A percentile compares a stretch with the other conserved stretches of the same genome.
Evolutionary conservation across 1,139 yeast genomes (phyloP).

Genomic region (Magnusiomyces fungicola): DNA sequence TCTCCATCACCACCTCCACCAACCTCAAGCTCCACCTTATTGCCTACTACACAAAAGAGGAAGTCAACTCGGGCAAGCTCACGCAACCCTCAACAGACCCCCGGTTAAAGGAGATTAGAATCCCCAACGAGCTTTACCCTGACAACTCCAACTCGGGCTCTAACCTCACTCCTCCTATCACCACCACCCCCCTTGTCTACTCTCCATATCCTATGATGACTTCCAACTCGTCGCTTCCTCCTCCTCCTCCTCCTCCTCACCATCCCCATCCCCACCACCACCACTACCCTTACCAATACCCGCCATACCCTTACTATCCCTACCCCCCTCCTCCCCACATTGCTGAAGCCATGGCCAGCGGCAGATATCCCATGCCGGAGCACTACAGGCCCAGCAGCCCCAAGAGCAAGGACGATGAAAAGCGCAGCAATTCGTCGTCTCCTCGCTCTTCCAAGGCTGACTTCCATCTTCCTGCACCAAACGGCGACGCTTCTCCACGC

Average conservation of each 20-base stretch:
- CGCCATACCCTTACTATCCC: background rate
- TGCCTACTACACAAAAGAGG: conserved; percentile 40
- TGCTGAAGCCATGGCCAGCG: too few relatives aligned
- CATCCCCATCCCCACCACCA: background rate
- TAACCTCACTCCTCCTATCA: conserved; percentile 25
- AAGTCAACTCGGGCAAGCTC: conserved; percentile 27
- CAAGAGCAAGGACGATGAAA: too few relatives aligned
- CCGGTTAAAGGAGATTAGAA: conserved; percentile 29
- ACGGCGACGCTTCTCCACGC: too few relatives aligned
- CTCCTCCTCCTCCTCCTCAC: conserved; percentile 2
- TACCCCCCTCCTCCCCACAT: conserved; percentile 2
- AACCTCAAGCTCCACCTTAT: conserved; percentile 50
- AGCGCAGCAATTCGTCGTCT: too few relatives aligned
- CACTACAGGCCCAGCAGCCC: too few relatives aligned
- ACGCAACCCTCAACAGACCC: conserved; percentile 39
- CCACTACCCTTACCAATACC: background rate
- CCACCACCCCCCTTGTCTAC: conserved; percentile 20
- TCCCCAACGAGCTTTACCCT: conserved; percentile 37
- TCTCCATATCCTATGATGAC: background rate
- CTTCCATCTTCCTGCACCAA: too few relatives aligned
- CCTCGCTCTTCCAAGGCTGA: too few relatives aligned
- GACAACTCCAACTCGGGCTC: conserved; percentile 26
- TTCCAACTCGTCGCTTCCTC: background rate
- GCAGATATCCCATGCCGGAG: too few relatives aligned
- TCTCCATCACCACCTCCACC: conserved; percentile 44